Base-by-base conservation (phyloP, 1,284 basidiomycete genomes). In the Tranzscheliella williamsii region DNA sequence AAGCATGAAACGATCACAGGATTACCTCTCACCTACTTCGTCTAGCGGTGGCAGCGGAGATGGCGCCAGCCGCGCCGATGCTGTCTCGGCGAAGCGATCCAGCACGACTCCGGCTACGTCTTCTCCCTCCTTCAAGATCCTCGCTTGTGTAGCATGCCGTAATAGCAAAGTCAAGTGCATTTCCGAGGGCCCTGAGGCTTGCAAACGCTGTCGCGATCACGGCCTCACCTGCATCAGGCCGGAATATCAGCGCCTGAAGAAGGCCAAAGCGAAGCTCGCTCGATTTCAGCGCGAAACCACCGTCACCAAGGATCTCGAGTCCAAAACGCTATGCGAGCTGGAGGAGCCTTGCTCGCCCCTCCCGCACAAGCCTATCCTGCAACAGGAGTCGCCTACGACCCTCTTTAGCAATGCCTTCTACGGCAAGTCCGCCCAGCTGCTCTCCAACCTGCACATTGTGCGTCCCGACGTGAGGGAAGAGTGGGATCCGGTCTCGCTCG, bases 111-210 rank as follows among this genome's bases (percentile, higher is more conserved):
- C 31, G 9, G 16, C 13, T 16, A 40, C 55, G 8, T 43, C 47
- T n/a, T n/a, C n/a, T n/a, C n/a, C n/a, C n/a, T n/a, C n/a, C n/a
- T n/a, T n/a, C 44, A 62, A 62, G 52, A 46, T 50, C 24, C 45
- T 62, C 4, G 58, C 58, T 15, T 62, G 58, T 22, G 52, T 62
- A 17, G 58, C 51, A 11, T 62, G 58, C 17, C 52, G 58, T 16
- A 55, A 62, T 24, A 62, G 53, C 34, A 62, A 58, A 24, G 49
- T 58, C 44, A 58, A 58, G 13, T 62, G 58, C 42, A 46, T 51
- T 31, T 56, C 58, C 9, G 48, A 56, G 12, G 38, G 47, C 13
- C 52, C 52, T 5, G 53, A 52, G 13, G 43, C 43, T 18, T 62
- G 58, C 45, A 54, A 62, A 23, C 39, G 58, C 20, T 62, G 58